Evolutionary conservation across 1,284 basidiomycete species (phyloP).

Genomic region (Omphalotus olearius): DNA sequence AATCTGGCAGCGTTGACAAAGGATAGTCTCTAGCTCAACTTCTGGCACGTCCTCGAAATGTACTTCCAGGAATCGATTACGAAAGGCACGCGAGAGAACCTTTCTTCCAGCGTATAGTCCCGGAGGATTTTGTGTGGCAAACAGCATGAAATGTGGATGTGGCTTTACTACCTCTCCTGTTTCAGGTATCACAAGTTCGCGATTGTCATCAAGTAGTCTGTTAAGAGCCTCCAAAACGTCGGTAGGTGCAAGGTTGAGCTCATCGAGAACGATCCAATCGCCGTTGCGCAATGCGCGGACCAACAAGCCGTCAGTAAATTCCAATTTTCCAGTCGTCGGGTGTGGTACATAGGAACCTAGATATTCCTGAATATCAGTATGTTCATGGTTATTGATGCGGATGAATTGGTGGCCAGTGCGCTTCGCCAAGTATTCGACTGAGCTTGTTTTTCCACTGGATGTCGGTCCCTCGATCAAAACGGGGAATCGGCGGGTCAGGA

Average conservation of each 20-base stretch:
- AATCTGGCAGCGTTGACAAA: constrained; percentile 86
- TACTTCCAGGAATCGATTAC: constrained; percentile 98
- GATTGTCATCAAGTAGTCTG: constrained; percentile 94
- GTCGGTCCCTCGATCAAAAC: constrained; percentile 98
- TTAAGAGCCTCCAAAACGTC: constrained; percentile 98
- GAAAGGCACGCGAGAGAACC: constrained; percentile 91
- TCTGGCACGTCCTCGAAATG: constrained; percentile 98
- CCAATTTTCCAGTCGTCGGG: constrained; percentile 85
- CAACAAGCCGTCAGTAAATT: constrained; percentile 92
- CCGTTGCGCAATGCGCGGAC: constrained; percentile 91
- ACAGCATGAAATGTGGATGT: constrained; percentile 96
- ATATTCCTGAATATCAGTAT: constrained; percentile 99
- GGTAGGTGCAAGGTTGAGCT: constrained; percentile 96
- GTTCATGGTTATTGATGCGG: constrained; percentile 99
- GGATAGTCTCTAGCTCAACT: constrained; percentile 88
- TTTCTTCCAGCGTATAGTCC: constrained; percentile 98
- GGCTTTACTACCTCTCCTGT: constrained; percentile 94
- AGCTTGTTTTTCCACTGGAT: constrained; percentile 96
- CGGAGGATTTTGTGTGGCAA: constrained; percentile 97
- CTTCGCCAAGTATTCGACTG: constrained; percentile 92
- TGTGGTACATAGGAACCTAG: constrained; percentile 97
- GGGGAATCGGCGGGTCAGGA: constrained; percentile 87
- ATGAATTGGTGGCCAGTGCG: constrained; percentile 95
- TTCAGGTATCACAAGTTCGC: constrained; percentile 94
- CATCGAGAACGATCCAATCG: constrained; percentile 98